A percentile compares a stretch with the other conserved stretches of the same genome.
These are phyloP conservation scores for Schizophyllum amplum DNA, from an alignment of 1,284 basidiomycete species.

Conservation along the genomic window DNA sequence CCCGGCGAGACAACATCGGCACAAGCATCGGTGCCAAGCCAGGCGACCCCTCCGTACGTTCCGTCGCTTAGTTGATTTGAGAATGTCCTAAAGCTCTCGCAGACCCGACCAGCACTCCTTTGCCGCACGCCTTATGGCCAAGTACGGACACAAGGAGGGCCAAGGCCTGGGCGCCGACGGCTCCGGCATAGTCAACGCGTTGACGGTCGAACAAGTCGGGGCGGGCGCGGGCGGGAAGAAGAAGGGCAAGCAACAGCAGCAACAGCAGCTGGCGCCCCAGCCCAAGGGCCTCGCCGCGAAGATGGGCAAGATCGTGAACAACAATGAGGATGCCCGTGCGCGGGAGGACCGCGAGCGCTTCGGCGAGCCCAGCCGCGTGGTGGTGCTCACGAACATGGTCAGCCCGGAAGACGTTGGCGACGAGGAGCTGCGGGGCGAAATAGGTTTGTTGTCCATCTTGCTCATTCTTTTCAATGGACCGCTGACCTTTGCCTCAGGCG, in stretches of 20 bases:
- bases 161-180: constrained; percentile 82
- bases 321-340: constrained; percentile 69
- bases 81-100: constrained; percentile 7
- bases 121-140: constrained; percentile 78
- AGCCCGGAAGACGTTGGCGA: constrained; percentile 75
- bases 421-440: constrained; percentile 79
- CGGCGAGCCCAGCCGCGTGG: constrained; percentile 83
- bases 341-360: constrained; percentile 71
- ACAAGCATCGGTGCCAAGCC: constrained; percentile 18
- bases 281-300: constrained; percentile 38
- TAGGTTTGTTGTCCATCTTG: constrained; percentile 46
- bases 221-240: constrained; percentile 27
- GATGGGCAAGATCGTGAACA: constrained; percentile 83
- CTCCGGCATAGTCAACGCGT: constrained; percentile 80
- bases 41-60: constrained; percentile 21
- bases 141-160: constrained; percentile 92
- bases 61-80: background rate
- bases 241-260: constrained; percentile 28
- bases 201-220: constrained; percentile 65
- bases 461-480: constrained; percentile 2
- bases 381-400: constrained; percentile 85
- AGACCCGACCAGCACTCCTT: constrained; percentile 66
- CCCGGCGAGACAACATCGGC: constrained; percentile 16
- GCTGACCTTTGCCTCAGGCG: constrained; percentile 39
- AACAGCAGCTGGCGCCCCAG: constrained; percentile 20